Evolutionary conservation across 352 stramenopile species (phyloP), one percentile per base, ranked within the genome.

Genomic region (Pythium rhizo-oryzae): DNA sequence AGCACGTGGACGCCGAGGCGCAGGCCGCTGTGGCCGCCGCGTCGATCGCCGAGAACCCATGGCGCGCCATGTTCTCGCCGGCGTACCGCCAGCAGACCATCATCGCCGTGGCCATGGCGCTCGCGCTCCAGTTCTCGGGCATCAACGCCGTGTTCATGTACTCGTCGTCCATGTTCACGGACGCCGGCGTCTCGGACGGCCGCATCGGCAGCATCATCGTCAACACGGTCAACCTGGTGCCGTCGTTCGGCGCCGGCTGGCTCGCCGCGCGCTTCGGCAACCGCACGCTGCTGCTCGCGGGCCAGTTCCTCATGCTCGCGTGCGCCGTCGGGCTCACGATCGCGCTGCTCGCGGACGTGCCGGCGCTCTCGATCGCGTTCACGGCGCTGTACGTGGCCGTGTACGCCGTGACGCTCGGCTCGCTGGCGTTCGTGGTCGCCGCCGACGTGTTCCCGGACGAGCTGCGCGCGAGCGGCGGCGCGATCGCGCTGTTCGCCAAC

Each of bases 141-240:
- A 78, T 92, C 74, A 92, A 89, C 55, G 80, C 79, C 28, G 78
- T 90, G 16, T 91, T 91, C 63, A 84, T 88, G 59, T 92, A 92
- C 62, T 91, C 84, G 28, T 87, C 77, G 11, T 74, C 68, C 2
- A 71, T 91, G 12, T 92, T 91, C 59, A 81, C 77, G 30, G 60
- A 82, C 30, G 81, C 82, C 12, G 84, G 84, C 8, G 76, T 92
- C 44, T 64, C 59, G 0, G 84, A 91, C 55, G 70, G 72, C 41
- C 84, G 84, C 51, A 63, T 90, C 35, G 84, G 80, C 46, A 84
- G 70, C n/a, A 43, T 89, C 39, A 75, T 83, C 30, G 70, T 92
- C 60, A 79, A 84, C 63, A 69, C 77, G 13, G 75, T 89, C 24
- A 87, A 87, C 51, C 51, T 91, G 19, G 25, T 90, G 8, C 79